Evolutionary conservation across 257 asterid genomes (phyloP).

Genomic region (Mitragyna speciosa): DNA sequence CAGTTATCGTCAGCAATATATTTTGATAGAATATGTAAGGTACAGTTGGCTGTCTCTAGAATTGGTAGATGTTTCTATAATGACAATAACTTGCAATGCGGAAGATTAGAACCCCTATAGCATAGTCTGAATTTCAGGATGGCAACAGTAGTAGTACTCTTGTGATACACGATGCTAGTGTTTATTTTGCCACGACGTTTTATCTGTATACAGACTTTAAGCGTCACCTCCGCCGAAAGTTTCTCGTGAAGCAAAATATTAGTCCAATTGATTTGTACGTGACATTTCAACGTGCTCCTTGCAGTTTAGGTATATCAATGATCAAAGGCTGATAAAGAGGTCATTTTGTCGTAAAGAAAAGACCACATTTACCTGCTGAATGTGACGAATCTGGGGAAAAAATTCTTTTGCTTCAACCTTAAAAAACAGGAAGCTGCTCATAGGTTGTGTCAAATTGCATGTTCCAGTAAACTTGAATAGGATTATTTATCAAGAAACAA

Average conservation of each 20-base stretch:
- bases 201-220: not conserved
- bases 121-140: not conserved
- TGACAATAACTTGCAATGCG: too few relatives aligned
- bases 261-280: not conserved
- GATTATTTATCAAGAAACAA: slow-evolving; percentile 7
- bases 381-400: not conserved
- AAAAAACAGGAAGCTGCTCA: slow-evolving; percentile 28
- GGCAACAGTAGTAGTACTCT: not conserved
- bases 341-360: slow-evolving; percentile 24
- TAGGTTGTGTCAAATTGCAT: slow-evolving; percentile 1
- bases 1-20: too few relatives aligned
- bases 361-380: not conserved
- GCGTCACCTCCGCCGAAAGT: not conserved
- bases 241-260: not conserved
- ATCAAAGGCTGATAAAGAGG: not conserved
- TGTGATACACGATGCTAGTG: not conserved
- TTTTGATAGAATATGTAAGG: too few relatives aligned
- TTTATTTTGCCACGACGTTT: not conserved
- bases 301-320: not conserved
- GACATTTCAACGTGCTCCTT: not conserved
- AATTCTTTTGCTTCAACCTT: slow-evolving; percentile 32
- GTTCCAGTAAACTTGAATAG: not conserved
- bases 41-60: too few relatives aligned
- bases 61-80: too few relatives aligned
- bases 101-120: not conserved